Percentiles rank a stretch among this genome's conserved stretches.
Conservation (phyloP, 257 asterid species). For the Nicotiana attenuata region DNA sequence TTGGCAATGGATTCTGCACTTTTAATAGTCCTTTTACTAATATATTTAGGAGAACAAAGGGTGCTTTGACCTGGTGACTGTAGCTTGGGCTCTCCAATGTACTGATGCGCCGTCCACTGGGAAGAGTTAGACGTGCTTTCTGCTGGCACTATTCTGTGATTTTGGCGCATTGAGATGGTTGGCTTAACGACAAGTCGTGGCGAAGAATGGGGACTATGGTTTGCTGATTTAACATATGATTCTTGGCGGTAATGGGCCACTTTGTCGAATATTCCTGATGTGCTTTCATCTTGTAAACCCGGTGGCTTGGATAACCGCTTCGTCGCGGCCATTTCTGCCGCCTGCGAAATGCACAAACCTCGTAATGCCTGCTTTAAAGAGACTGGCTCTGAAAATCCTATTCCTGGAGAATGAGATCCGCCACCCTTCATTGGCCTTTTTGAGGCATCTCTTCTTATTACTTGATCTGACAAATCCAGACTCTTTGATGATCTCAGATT, state of each 20-base stretch:
- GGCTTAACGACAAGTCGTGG: conserved; percentile 27
- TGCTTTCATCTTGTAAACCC: conserved; percentile 52
- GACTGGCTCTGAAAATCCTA: conserved; percentile 79
- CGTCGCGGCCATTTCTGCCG: conserved; percentile 81
- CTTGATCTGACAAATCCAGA: conserved; percentile 39
- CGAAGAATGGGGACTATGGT: conserved; percentile 31
- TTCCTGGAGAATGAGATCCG: conserved; percentile 63
- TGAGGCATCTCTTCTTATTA: conserved; percentile 32
- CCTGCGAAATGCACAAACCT: conserved; percentile 93
- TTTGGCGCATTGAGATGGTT: conserved; percentile 3
- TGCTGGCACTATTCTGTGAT: conserved; percentile 7
- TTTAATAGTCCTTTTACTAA: background rate
- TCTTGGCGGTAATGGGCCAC: conserved; percentile 27
- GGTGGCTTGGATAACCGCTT: conserved; percentile 59
- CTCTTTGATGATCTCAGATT: conserved; percentile 37
- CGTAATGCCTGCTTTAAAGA: conserved; percentile 89
- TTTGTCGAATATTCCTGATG: conserved; percentile 32
- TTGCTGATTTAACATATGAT: conserved; percentile 28
- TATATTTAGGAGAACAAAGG: conserved; percentile 5
- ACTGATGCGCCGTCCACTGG: background rate
- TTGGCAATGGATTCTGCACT: background rate
- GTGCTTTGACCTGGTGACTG: background rate
- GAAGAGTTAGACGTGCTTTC: background rate
- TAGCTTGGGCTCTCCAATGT: background rate
- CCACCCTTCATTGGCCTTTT: conserved; percentile 68